Evolutionary conservation across 129 eudicot genomes (phyloP).

Genomic region (Daucus carota): DNA sequence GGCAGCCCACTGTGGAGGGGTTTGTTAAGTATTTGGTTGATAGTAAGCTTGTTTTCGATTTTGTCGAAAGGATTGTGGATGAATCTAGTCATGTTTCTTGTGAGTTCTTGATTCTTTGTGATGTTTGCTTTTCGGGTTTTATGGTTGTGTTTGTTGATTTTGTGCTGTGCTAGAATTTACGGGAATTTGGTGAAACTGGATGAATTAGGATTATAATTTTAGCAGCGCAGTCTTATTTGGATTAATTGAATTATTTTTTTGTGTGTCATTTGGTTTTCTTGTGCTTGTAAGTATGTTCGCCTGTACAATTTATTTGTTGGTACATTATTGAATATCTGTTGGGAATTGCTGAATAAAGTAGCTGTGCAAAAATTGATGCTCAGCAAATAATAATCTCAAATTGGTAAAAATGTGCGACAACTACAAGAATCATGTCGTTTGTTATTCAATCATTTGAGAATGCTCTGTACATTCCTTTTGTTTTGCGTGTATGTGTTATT

Average conservation of each 20-base stretch:
- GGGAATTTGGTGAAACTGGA: neutral
- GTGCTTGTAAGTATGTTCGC: neutral
- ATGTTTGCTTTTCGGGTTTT: neutral
- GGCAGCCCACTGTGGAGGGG: conserved; percentile 79
- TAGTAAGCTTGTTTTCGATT: conserved; percentile 52
- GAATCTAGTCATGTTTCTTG: conserved; percentile 81
- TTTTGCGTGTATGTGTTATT: neutral
- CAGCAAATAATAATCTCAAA: neutral
- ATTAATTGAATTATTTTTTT: neutral
- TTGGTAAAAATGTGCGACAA: neutral
- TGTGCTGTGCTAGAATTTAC: neutral
- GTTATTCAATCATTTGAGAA: neutral
- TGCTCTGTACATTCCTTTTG: neutral
- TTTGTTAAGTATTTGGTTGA: conserved; percentile 74
- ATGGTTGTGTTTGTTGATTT: neutral
- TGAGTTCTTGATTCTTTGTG: conserved; percentile 30
- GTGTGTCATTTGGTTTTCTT: neutral
- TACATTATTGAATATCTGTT: neutral
- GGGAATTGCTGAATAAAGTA: too few species aligned
- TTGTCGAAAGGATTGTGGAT: conserved; percentile 71
- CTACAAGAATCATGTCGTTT: neutral
- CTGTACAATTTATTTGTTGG: neutral
- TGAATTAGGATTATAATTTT: neutral
- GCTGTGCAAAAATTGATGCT: neutral
- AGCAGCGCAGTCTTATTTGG: neutral